A percentile compares a stretch with the other conserved stretches of the same genome.
These are phyloP conservation scores for Colletotrichum incanum DNA, from an alignment of 2,329 filamentous ascomycete species.

Conservation along the genomic window DNA sequence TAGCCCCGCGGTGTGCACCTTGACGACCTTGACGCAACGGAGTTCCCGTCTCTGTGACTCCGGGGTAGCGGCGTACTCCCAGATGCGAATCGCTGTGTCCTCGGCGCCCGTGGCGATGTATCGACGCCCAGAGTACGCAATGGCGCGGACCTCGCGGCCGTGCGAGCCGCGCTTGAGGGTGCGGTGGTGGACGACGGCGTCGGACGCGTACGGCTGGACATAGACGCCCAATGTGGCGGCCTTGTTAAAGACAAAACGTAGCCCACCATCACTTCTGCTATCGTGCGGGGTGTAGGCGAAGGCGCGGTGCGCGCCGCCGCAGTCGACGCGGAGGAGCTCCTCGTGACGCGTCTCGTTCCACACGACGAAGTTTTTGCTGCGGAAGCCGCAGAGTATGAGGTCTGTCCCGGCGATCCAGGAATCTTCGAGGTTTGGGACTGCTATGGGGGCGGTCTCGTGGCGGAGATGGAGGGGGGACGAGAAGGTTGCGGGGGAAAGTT, in stretches of 20 bases:
- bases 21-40: slow-evolving; percentile 75
- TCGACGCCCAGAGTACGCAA: slow-evolving; percentile 57
- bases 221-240: slow-evolving; percentile 69
- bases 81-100: slow-evolving; percentile 83
- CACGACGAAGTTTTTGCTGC: slow-evolving; percentile 82
- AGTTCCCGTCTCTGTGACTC: slow-evolving; percentile 47
- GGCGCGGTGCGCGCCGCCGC: slow-evolving; percentile 86
- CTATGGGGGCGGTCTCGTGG: slow-evolving; percentile 78
- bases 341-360: slow-evolving; percentile 83
- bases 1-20: slow-evolving; percentile 86
- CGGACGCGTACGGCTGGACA: slow-evolving; percentile 54
- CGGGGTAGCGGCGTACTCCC: slow-evolving; percentile 58
- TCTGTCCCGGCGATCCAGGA: slow-evolving; percentile 72
- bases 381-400: slow-evolving; percentile 86
- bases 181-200: slow-evolving; percentile 49
- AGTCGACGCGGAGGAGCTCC: slow-evolving; percentile 81
- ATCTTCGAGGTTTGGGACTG: slow-evolving; percentile 84
- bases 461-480: slow-evolving; percentile 69
- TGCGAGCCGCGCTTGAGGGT: slow-evolving; percentile 81
- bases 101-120: slow-evolving; percentile 79
- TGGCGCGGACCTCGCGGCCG: slow-evolving; percentile 84
- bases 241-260: slow-evolving; percentile 82
- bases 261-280: slow-evolving; percentile 48
- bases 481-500: slow-evolving; percentile 50
- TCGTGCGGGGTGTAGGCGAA: slow-evolving; percentile 69